Base-by-base conservation (phyloP, 805 yeast genomes). In the Candida maris region DNA sequence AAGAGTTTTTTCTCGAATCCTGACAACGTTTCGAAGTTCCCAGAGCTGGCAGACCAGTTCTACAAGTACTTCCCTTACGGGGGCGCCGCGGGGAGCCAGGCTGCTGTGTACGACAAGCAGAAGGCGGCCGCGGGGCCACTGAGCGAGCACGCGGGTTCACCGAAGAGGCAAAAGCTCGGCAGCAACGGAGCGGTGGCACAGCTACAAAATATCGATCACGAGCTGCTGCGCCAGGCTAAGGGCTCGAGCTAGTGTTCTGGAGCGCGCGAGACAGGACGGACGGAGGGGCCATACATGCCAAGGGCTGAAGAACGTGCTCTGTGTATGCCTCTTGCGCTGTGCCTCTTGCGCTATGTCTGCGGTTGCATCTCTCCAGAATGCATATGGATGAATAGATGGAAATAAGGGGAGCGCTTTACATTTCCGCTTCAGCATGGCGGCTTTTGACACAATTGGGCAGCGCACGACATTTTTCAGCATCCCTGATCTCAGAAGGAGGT, bases 1-100 rank as follows among this genome's bases (percentile, higher is more conserved):
- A 35, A 36, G 22, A 15, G 32, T 1, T 45, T 45, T 23, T 45
- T 45, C 21, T 20, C 38, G 2, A 42, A 40, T 19, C 41, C 45
- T 12, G 43, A 45, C 6, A 46, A 46, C 19, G 29, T 45, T 13
- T 30, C 34, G 24, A 42, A 41, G 22, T 46, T 34, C 21, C 51
- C 51, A 5, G 49, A 42, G 27, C 24, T 44, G 21, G 49, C 47
- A 3, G 45, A 44, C n/a, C 41, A 46, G 27, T 44, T 41, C 35
- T 39, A 44, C 40, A 45, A 43, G 30, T 33, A 30, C 32, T 42
- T 37, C 32, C 34, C 43, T 25, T 22, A 30, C 15, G 38, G 28
- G 10, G 28, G 19, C 16, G n/a, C n/a, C n/a, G n/a, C n/a, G n/a
- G n/a, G n/a, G n/a, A n/a, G n/a, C n/a, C n/a, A n/a, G n/a, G n/a